phyloP scores from a whole-genome alignment of 73 alveolate species.

The Stentor roeselii region DNA sequence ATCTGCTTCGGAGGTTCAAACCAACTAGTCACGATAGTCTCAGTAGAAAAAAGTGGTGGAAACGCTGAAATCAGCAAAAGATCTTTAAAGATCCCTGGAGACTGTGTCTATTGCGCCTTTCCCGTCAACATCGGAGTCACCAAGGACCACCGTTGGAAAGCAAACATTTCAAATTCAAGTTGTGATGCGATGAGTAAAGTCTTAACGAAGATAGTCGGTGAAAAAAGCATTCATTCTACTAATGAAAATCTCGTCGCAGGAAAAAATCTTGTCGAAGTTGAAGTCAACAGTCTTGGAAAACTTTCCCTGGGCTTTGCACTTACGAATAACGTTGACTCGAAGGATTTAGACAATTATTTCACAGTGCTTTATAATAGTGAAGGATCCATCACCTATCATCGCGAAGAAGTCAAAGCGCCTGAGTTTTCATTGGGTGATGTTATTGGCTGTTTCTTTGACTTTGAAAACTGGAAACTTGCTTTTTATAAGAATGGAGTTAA shows the following conservation, averaged over 20 bases:
- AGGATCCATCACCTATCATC: slow-evolving; percentile 1
- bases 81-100: neutral
- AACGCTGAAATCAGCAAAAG: neutral
- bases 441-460: slow-evolving; percentile 8
- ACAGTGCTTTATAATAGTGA: neutral
- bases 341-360: neutral
- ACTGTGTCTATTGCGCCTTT: neutral
- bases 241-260: neutral
- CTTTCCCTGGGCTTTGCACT: neutral
- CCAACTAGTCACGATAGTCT: slow-evolving; percentile 23
- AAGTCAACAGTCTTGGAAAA: neutral
- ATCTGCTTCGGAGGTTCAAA: slow-evolving; percentile 28
- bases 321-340: neutral
- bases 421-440: slow-evolving; percentile 9
- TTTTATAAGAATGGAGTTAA: neutral
- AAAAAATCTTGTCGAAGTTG: neutral
- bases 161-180: neutral
- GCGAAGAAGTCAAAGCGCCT: neutral
- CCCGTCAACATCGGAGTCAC: slow-evolving; percentile 22
- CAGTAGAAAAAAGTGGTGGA: slow-evolving; percentile 26
- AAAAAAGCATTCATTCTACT: slow-evolving; percentile 13
- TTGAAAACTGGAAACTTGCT: neutral
- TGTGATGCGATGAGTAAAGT: neutral
- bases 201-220: neutral
- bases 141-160: neutral